A percentile compares a stretch with the other conserved stretches of the same genome.
Conservation (phyloP, 371 early-diverging fungal species). For the Zopfochytrium polystomum region DNA sequence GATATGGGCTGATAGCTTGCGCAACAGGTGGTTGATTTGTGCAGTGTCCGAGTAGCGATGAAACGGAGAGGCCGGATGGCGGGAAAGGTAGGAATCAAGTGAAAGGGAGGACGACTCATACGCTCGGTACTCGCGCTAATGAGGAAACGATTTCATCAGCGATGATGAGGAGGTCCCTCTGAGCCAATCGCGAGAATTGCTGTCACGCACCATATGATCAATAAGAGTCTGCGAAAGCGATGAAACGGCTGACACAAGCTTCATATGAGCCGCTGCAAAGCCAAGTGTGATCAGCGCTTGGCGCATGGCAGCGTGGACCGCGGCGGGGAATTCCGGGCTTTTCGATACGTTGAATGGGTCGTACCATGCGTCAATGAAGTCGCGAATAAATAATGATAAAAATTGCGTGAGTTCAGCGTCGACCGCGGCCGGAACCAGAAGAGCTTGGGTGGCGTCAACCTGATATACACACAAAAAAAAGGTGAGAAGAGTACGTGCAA, state of each 20-base stretch:
- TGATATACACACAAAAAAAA: no score
- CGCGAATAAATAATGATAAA: no score
- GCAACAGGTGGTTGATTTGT: conserved; percentile 24
- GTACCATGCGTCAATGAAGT: no score
- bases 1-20: conserved; percentile 30
- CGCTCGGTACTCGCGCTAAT: conserved; percentile 33
- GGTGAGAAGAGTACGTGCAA: no score
- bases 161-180: no score
- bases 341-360: conserved; percentile 38
- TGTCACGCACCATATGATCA: conserved; percentile 36
- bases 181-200: no score
- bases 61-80: conserved; percentile 31
- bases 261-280: conserved; percentile 6
- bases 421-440: no score
- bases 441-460: no score
- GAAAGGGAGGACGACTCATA: conserved; percentile 26
- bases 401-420: no score
- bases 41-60: conserved; percentile 11
- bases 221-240: conserved; percentile 29
- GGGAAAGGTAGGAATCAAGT: conserved; percentile 29
- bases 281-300: conserved; percentile 27
- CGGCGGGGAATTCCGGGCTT: conserved; percentile 31
- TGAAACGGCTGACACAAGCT: conserved; percentile 21
- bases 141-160: no score
- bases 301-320: conserved; percentile 21